Evolutionary conservation across 225 moss, liverwort and hornwort species (phyloP), one percentile per base, ranked within the genome.

Genomic region (Straminergon stramineum): DNA sequence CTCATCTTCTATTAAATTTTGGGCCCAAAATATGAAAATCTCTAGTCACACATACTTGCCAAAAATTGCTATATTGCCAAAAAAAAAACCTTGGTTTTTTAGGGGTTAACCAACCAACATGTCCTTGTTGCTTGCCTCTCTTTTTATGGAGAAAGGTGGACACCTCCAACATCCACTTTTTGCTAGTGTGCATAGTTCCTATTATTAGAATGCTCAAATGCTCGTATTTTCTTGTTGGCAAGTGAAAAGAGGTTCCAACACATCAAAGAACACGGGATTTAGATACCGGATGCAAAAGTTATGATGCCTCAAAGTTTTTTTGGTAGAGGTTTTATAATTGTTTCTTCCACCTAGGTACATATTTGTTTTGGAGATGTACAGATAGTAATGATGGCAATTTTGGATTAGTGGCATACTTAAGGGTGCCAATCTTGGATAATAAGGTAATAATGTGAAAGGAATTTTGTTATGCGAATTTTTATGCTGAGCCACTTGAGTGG

Each of bases 321-420:
- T 3, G 2, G 5, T 14, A 41, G 27, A 71, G 15, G 2, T 45
- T 45, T 1, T 45, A 0, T 2, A 17, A 74, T 74, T 0, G 6
- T 28, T 28, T 28, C 7, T 69, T 69, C 13, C 3, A 23, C 69
- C 22, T 6, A 9, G 15, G 7, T 30, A 63, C 30, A 63, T 63
- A 30, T 32, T 67, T 35, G 37, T 67, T 67, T 11, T 1, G 67
- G 35, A 67, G 67, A 37, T 37, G 6, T 37, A 67, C 11, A 20
- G 4, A 11, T 11, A 11, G 10, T 9, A 32, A 32, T 70, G 14
- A 39, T 39, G 39, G 23, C 6, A 23, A 14, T 23, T 39, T 68
- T 13, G 7, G 11, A 7, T 64, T 4, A 70, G 0, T 23, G 23
- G 4, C 2, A 7, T 7, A 22, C 0, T 39, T 70, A 7, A 1